These are phyloP conservation scores for Paramyrothecium roridum DNA, from an alignment of 2,329 filamentous ascomycete genomes.

Conservation along the genomic window DNA sequence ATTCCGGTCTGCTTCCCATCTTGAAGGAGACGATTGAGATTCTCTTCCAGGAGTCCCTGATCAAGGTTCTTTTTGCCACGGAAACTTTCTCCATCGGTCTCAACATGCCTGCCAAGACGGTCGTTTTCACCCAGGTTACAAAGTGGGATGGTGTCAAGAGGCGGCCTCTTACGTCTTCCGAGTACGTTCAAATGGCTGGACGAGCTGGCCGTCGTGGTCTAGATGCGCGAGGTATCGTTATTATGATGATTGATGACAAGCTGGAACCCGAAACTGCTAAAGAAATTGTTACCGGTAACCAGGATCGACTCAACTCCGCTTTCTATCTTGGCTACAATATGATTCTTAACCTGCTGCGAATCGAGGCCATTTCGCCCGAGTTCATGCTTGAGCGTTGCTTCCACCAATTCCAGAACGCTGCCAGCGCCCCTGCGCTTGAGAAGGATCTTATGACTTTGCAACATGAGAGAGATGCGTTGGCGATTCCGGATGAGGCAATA, in stretches of 20 bases:
- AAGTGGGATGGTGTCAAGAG: constrained; percentile 86
- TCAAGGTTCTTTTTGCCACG: constrained; percentile 96
- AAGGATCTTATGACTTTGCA: constrained; percentile 79
- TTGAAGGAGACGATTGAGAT: constrained; percentile 99
- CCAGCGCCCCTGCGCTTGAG: constrained; percentile 79
- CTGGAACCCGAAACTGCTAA: constrained; percentile 94
- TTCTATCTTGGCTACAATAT: constrained; percentile 99
- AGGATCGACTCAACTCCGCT: constrained; percentile 95
- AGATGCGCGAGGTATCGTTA: constrained; percentile 96
- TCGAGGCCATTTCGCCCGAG: constrained; percentile 98
- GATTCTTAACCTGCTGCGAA: constrained; percentile 92
- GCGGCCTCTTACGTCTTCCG: constrained; percentile 86
- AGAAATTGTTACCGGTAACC: constrained; percentile 91
- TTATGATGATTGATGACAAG: constrained; percentile 98
- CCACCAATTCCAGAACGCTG: constrained; percentile 95
- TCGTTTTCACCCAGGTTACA: constrained; percentile 95
- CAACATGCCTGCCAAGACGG: constrained; percentile 99
- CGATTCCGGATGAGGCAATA: constrained; percentile 80
- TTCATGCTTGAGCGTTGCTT: constrained; percentile 99
- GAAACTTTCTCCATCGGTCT: constrained; percentile 98
- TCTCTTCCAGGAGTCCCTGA: constrained; percentile 93
- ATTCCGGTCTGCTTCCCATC: constrained; percentile 91
- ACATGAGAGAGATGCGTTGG: constrained; percentile 66
- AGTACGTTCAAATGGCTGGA: constrained; percentile 99
- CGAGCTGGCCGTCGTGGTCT: constrained; percentile 95